phyloP scores from a whole-genome alignment of 2,329 filamentous ascomycete species.

The Nectriaceae sp. region DNA sequence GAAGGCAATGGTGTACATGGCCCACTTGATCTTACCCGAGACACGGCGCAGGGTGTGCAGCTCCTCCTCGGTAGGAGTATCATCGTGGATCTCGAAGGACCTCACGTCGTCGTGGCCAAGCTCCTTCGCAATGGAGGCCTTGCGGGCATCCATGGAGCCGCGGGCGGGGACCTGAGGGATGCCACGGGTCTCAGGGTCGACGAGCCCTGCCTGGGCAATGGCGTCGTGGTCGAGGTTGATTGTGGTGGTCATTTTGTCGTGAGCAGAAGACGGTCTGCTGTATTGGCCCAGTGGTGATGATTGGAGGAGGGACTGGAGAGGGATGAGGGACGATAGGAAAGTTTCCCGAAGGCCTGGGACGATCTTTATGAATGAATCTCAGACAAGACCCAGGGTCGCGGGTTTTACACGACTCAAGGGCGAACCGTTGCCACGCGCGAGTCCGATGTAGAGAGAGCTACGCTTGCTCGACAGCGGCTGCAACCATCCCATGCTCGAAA shows the following conservation, averaged over 20 bases:
- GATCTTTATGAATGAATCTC: not conserved
- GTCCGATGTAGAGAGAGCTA: not conserved
- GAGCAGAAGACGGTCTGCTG: not conserved
- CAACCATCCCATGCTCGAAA: not conserved
- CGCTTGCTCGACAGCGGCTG: too few relatives aligned
- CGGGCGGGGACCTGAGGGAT: conserved; percentile 27
- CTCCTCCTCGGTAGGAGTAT: conserved; percentile 63
- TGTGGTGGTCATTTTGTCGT: conserved; percentile 36
- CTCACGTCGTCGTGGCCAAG: conserved; percentile 22
- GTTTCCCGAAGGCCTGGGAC: not conserved
- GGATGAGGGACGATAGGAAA: not conserved
- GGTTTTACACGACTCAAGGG: too few relatives aligned
- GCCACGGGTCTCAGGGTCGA: conserved; percentile 33
- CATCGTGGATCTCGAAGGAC: conserved; percentile 31
- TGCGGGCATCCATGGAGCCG: conserved; percentile 31
- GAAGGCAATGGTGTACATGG: conserved; percentile 69
- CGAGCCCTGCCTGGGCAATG: conserved; percentile 36
- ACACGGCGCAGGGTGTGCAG: conserved; percentile 62
- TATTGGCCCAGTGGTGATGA: not conserved
- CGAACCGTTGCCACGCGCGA: not conserved
- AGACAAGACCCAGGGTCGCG: not conserved
- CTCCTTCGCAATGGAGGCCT: conserved; percentile 14
- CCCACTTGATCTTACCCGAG: conserved; percentile 64
- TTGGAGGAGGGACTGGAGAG: not conserved
- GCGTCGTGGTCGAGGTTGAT: conserved; percentile 38